A percentile compares a stretch with the other conserved stretches of the same genome.
These are phyloP conservation scores for Ganoderma sinense DNA, from an alignment of 1,284 basidiomycete species.

Conservation along the genomic window DNA sequence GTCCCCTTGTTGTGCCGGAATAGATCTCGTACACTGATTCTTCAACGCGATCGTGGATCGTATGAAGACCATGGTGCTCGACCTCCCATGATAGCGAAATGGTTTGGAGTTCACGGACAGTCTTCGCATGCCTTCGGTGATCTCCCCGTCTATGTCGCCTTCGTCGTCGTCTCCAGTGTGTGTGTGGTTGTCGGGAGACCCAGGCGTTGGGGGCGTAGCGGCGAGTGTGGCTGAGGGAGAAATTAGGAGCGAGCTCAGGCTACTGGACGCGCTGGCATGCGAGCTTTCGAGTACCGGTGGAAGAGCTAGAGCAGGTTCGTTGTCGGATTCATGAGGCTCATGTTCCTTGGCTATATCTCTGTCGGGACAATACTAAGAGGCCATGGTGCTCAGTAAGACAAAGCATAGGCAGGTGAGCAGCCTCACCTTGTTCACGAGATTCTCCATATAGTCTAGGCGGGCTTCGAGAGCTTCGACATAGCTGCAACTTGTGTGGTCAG, in stretches of 20 bases:
- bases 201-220: slow-evolving; percentile 19
- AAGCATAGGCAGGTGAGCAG: no score
- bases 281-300: no score
- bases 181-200: neutral
- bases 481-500: slow-evolving; percentile 46
- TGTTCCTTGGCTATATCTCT: slow-evolving; percentile 53
- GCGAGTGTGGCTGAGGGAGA: slow-evolving; percentile 4
- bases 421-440: slow-evolving; percentile 66
- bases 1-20: slow-evolving; percentile 15
- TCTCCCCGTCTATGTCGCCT: neutral
- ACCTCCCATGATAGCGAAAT: slow-evolving; percentile 58
- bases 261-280: slow-evolving; percentile 25
- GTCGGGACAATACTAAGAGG: slow-evolving; percentile 45
- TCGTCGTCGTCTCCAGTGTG: neutral
- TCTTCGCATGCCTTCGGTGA: slow-evolving; percentile 31
- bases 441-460: slow-evolving; percentile 75
- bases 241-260: slow-evolving; percentile 18
- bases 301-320: neutral
- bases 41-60: slow-evolving; percentile 56
- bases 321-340: slow-evolving; percentile 15
- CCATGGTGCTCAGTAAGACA: no score
- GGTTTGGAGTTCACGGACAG: slow-evolving; percentile 35
- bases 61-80: slow-evolving; percentile 56
- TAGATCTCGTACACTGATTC: slow-evolving; percentile 23
- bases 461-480: slow-evolving; percentile 78